Evolutionary conservation across 2,329 filamentous ascomycete genomes (phyloP), one percentile per base, ranked within the genome.

Genomic region (Colletotrichum truncatum): DNA sequence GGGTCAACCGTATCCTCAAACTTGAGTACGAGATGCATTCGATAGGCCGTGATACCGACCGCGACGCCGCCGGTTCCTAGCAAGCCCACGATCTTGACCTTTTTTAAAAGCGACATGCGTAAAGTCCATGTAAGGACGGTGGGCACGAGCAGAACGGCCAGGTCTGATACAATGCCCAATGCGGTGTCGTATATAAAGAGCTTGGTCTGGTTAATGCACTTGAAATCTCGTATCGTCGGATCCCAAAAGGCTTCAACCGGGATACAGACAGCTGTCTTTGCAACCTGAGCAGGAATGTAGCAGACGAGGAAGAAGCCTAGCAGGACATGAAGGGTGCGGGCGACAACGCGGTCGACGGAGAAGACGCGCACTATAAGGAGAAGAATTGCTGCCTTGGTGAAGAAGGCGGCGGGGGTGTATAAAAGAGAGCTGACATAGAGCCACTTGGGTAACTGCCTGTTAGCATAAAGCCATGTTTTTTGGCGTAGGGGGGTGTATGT

Each of bases 181-280:
- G 72, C 66, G 4, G 73, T 71, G 36, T 79, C 77, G 18, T 73
- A 70, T 4, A 74, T 67, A 59, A 78, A 80, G 8, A 80, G 53
- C 26, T 70, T 71, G 3, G 69, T 60, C 48, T 76, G 72, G 25
- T 77, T 64, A 28, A 79, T 68, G 67, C 77, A 79, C 11, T 34
- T 62, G 63, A 63, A 56, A 16, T 56, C 16, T 14, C 12, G 4
- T 12, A 51, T 43, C 7, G 28, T 63, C 18, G 56, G 49, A 53
- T 72, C 67, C 73, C 73, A 75, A 45, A 70, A 71, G 1, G 68
- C 67, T 2, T 45, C 14, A 28, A 74, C 69, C 4, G 73, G 73
- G 11, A 52, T 32, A 56, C 73, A 74, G 16, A 73, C 60, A 32
- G 60, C 12, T 21, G 65, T 68, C 55, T 76, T 76, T 30, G 72